Evolutionary conservation across 352 stramenopile genomes (phyloP), one percentile per base, ranked within the genome.

Genomic region (Globisporangium parvum): DNA sequence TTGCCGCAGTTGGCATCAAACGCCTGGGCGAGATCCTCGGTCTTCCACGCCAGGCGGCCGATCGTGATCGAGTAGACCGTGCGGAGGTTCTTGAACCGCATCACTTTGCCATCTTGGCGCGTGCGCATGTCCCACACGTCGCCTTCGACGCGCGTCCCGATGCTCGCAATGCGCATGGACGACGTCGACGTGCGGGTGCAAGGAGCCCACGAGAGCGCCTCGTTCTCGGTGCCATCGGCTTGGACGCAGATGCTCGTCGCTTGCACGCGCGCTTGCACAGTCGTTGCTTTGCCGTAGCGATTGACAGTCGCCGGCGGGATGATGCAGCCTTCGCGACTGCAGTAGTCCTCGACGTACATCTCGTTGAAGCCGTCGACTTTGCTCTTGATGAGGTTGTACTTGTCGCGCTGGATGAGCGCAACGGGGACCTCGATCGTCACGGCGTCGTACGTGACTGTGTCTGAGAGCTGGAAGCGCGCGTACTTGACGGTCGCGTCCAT

Each of bases 401-500:
- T 14, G 20, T 47, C 41, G 41, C 41, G 41, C 41, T 47, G 41
- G 6, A 47, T n/a, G 2, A 47, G 17, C 6, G 41, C 17, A 12
- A 51, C 6, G 4, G 53, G 49, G 14, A 63, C 45, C 40, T 68
- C 59, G 17, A 73, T 31, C 10, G 66, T 69, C 35, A 73, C 1
- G 2, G 59, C 31, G 21, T 73, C 62, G 20, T 63, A 55, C 14
- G 24, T 49, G 12, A 71, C 46, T 14, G 39, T 55, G 18, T 54
- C 45, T 8, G 53, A 57, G 24, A 73, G 42, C 11, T 41, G 26
- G 26, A 62, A 21, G 28, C 39, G 59, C 5, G 39, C 35, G 28
- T 63, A 64, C 17, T 61, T 44, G 18, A 65, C 41, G 1, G 31
- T 62, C 12, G 28, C 41, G 21, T 41, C 28, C 2, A 15, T 20